Evolutionary conservation across 495 filamentous ascomycete species (phyloP).

Genomic region (Penicillium flavigenum): DNA sequence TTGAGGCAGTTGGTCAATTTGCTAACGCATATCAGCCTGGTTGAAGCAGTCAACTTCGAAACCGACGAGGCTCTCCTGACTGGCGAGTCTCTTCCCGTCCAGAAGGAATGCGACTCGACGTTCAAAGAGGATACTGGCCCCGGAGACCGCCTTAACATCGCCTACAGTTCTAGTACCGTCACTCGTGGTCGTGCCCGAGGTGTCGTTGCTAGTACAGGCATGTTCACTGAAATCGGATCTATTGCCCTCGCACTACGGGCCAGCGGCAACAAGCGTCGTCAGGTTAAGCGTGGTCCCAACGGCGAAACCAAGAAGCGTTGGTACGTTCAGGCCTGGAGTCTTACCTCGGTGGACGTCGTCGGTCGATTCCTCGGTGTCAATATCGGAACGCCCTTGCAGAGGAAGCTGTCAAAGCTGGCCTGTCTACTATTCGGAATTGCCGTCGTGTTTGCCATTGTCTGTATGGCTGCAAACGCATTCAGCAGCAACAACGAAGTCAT

Average conservation of each 20-base stretch:
- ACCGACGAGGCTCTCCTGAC: slow-evolving; percentile 71
- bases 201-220: slow-evolving; percentile 64
- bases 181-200: slow-evolving; percentile 79
- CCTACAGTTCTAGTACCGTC: slow-evolving; percentile 62
- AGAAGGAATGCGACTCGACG: slow-evolving; percentile 64
- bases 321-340: slow-evolving; percentile 58
- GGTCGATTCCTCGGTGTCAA: slow-evolving; percentile 65
- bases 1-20: slow-evolving; percentile 42
- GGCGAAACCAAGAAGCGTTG: slow-evolving; percentile 52
- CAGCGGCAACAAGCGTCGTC: slow-evolving; percentile 33
- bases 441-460: slow-evolving; percentile 58
- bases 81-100: slow-evolving; percentile 57
- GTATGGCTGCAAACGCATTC: slow-evolving; percentile 55
- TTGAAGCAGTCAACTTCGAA: slow-evolving; percentile 61
- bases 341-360: slow-evolving; percentile 57
- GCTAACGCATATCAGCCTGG: slow-evolving; percentile 11
- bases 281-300: slow-evolving; percentile 47
- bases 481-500: slow-evolving; percentile 52
- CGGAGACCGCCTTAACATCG: slow-evolving; percentile 55
- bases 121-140: slow-evolving; percentile 67
- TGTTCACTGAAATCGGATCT: slow-evolving; percentile 61
- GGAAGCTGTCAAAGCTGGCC: slow-evolving; percentile 62
- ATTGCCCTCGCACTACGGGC: slow-evolving; percentile 57
- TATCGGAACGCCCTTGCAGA: slow-evolving; percentile 59
- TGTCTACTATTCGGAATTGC: slow-evolving; percentile 59